Evolutionary conservation across 345 rosid genomes (phyloP).

Genomic region (Microthlaspi erraticum): DNA sequence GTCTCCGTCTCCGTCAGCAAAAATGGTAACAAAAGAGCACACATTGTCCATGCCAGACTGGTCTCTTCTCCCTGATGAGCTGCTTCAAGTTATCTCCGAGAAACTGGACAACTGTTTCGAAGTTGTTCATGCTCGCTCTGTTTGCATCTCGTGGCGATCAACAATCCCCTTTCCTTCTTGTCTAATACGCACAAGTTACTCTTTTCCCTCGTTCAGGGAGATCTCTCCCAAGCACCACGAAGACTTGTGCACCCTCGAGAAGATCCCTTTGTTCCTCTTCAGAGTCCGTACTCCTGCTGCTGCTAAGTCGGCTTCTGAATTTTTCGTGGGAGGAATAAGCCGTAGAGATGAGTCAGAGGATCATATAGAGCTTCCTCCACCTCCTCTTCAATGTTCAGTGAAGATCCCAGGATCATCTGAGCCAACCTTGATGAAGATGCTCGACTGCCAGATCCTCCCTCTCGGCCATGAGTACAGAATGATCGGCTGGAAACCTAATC

Average conservation of each 20-base stretch:
- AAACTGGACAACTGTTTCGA: constrained; percentile 10
- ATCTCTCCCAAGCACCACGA: neutral
- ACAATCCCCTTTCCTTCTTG: neutral
- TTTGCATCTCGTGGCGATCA: constrained; percentile 32
- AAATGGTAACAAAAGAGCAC: neutral
- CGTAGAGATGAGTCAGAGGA: neutral
- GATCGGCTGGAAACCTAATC: neutral
- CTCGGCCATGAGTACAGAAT: neutral
- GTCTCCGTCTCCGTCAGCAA: neutral
- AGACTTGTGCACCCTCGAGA: neutral
- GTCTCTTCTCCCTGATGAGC: constrained; percentile 21
- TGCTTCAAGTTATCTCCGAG: neutral
- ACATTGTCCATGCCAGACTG: neutral
- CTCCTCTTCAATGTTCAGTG: constrained; percentile 26
- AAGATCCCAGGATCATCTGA: neutral
- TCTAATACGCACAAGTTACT: neutral
- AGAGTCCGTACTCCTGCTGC: neutral
- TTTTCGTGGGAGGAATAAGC: constrained; percentile 1
- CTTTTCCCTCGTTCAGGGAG: neutral
- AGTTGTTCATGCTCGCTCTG: constrained; percentile 23
- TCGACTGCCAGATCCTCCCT: constrained; percentile 5
- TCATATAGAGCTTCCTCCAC: neutral
- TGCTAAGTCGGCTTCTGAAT: neutral
- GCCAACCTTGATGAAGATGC: neutral
- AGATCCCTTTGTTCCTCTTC: constrained; percentile 19